Base-by-base conservation (phyloP, 306 rosid genomes). In the Sophora flavescens region DNA sequence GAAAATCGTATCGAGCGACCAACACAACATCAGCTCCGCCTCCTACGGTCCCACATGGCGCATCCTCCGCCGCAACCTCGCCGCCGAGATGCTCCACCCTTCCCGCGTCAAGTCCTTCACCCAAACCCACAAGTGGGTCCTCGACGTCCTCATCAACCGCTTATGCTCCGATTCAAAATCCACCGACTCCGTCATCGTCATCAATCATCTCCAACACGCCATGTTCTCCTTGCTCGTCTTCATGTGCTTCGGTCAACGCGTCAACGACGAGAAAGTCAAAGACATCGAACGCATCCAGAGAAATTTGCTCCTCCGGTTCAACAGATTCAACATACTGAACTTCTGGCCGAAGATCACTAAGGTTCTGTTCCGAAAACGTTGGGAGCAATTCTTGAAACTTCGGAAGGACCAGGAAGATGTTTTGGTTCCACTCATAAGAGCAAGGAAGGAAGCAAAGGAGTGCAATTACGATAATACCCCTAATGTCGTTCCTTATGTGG, bases 181-280 rank as follows among this genome's bases (percentile, higher is more conserved):
- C 0, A 17, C 1, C 6, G 0, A 72, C 4, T 67, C 80, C 3
- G 14, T 82, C 1, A 9, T 3, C 3, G 68, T 74, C 8, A 17
- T 78, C 1, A 15, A 72, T 4, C 82, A 86, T 76, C 48, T 86
- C 2, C 82, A 62, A 0, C 63, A 78, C 22, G 75, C 86, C 22
- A 78, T 84, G 84, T 84, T 87, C 52, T 78, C 83, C 18, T 22
- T 84, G 14, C 68, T 87, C 6, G 81, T 79, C 1, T 82, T 68
- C 60, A 87, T 84, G 90, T 87, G 83, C 39, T 84, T 87, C 28
- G 90, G 88, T 2, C 75, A 78, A 6, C 68, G 72, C 4, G 17
- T 84, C 4, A 15, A 18, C 6, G 86, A 84, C 1, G 47, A 39
- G 47, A 69, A 75, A 73, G 14, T 86, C n/a, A 53, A 6, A 10